These are phyloP conservation scores for Huntiella savannae DNA, from an alignment of 2,329 filamentous ascomycete species.

Conservation along the genomic window DNA sequence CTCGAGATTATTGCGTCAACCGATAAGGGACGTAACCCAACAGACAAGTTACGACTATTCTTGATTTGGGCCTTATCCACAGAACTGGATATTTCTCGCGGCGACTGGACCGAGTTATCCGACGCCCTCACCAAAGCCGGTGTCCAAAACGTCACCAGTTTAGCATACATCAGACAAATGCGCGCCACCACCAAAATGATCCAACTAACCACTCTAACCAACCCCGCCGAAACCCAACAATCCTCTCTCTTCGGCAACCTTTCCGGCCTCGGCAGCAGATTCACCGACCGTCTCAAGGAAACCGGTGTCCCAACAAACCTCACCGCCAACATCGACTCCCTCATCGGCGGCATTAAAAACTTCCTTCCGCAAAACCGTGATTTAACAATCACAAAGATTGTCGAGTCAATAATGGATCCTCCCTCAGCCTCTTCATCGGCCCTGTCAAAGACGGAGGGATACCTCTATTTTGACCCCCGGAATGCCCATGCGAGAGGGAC, in stretches of 20 bases:
- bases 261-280: constrained; percentile 72
- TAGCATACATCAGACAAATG: constrained; percentile 78
- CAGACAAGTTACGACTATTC: constrained; percentile 83
- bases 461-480: constrained; percentile 91
- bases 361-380: constrained; percentile 94
- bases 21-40: constrained; percentile 63
- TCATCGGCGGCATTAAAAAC: constrained; percentile 93
- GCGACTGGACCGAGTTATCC: constrained; percentile 72
- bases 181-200: constrained; percentile 95
- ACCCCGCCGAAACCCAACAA: constrained; percentile 42
- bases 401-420: constrained; percentile 95
- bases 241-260: constrained; percentile 65
- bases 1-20: constrained; percentile 67
- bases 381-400: constrained; percentile 91
- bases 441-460: constrained; percentile 89
- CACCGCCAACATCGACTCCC: constrained; percentile 70
- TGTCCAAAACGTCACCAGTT: constrained; percentile 47
- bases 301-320: constrained; percentile 53
- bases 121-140: constrained; percentile 61
- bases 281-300: constrained; percentile 88
- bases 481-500: constrained; percentile 84
- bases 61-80: constrained; percentile 95
- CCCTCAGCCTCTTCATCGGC: constrained; percentile 74
- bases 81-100: constrained; percentile 66
- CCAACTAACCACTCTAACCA: constrained; percentile 80